Conservation (phyloP, 176 grass and related monocot genomes). For the Leersia perrieri region DNA sequence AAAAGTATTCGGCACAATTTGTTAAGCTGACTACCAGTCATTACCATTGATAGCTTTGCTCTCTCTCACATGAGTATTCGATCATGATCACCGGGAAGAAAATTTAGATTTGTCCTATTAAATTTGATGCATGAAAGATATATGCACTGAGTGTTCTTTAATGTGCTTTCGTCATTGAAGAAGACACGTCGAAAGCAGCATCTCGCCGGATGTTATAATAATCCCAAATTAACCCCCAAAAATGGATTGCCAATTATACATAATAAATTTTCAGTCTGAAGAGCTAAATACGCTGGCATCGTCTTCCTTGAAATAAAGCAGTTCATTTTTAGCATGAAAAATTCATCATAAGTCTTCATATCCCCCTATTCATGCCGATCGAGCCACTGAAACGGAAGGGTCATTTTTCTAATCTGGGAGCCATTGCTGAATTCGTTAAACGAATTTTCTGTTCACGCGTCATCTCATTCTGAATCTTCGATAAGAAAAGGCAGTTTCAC, state of each 20-base stretch:
- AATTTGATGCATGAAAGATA: background rate
- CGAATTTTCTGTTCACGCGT: background rate
- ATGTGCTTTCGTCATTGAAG: background rate
- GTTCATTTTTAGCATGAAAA: background rate
- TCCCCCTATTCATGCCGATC: background rate
- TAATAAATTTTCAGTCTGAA: background rate
- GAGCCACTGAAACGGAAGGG: background rate
- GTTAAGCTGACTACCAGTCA: background rate
- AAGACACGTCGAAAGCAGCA: background rate
- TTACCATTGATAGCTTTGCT: background rate
- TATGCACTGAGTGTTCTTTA: background rate
- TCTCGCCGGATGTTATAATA: too few relatives aligned
- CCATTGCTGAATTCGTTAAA: background rate
- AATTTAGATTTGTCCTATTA: too few relatives aligned
- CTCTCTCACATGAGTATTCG: too few relatives aligned
- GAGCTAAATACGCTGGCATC: background rate
- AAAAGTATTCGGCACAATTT: background rate
- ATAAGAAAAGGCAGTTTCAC: background rate
- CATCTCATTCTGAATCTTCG: background rate
- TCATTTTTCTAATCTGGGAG: background rate
- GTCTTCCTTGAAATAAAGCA: background rate
- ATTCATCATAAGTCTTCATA: background rate
- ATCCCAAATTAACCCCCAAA: too few relatives aligned
- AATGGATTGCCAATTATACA: background rate
- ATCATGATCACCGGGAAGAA: too few relatives aligned